phyloP scores from a whole-genome alignment of 768 basidiomycete species.

The Mycena leptocephala region DNA sequence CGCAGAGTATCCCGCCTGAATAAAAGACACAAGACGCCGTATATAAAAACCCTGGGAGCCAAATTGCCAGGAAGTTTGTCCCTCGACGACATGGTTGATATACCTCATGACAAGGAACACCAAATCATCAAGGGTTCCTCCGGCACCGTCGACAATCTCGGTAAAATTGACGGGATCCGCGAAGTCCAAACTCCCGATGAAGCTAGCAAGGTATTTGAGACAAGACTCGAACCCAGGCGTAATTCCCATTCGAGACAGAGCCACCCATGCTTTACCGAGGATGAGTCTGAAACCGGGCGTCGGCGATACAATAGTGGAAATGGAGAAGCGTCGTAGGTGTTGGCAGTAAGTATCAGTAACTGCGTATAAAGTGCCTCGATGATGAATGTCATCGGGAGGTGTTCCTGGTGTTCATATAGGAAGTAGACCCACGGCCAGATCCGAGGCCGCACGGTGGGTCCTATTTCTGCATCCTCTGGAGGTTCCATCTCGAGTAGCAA shows the following conservation, averaged over 20 bases:
- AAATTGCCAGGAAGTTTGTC: not conserved
- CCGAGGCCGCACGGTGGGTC: not conserved
- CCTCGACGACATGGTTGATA: not conserved
- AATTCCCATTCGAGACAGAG: not conserved
- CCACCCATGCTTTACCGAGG: not conserved
- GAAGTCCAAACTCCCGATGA: not conserved
- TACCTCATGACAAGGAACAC: not conserved
- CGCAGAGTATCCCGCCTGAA: not conserved
- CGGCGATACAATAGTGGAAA: not conserved
- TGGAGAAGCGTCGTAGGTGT: not conserved
- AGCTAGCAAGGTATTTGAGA: not conserved
- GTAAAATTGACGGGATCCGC: not conserved
- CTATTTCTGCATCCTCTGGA: not conserved
- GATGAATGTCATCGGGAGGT: not conserved
- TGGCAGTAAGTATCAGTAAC: not conserved
- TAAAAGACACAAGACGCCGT: not conserved
- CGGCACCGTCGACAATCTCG: not conserved
- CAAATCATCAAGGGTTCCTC: not conserved
- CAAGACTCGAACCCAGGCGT: not conserved
- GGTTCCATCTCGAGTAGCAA: not conserved
- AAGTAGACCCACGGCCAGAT: not conserved
- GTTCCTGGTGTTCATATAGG: not conserved
- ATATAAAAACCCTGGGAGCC: not conserved
- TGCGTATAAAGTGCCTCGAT: not conserved
- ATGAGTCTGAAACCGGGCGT: not conserved